Evolutionary conservation across 495 filamentous ascomycete species (phyloP), one percentile per base, ranked within the genome.

Genomic region (Pseudevernia furfuracea): DNA sequence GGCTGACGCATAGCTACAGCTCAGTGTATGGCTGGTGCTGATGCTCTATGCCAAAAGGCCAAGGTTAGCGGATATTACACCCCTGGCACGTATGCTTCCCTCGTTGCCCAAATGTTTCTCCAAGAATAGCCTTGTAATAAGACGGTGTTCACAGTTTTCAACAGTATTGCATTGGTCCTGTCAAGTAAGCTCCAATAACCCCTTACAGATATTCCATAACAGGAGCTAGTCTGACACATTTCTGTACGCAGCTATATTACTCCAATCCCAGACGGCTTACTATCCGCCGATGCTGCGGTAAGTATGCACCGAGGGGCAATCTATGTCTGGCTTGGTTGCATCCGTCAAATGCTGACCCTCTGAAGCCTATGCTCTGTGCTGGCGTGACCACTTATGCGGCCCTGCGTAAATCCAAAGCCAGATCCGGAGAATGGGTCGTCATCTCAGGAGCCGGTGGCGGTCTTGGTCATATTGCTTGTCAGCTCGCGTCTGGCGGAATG

Each of bases 381-480:
- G 83, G 84, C 23, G 76, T 85, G 17, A 85, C 84, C 8, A 79
- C 82, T 23, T 85, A 86, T 71, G 73, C 80, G 10, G 84, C 81
- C 21, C 74, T 86, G 23, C 80, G 80, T 55, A 87, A 86, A 68
- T 80, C 79, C 60, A 77, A 80, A 55, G 84, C 84, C 21, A 75
- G 77, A 58, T 74, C 80, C 3, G 87, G 87, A 14, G 77, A 88
- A 59, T 87, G 80, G 79, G 80, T 90, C 7, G 81, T 87, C 0
- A 83, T 91, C 67, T 80, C 84, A 36, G 87, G 86, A 36, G 85
- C 86, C 0, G 87, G 87, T 46, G 87, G 86, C 43, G 86, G 87
- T 6, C 77, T 89, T 3, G 87, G 86, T 61, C 62, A 63, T 48
- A 60, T 57, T 19, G 57, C 61, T n/a, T 59, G 61, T 28, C 61